These are phyloP conservation scores for Rhizopogon salebrosus DNA, from an alignment of 768 basidiomycete species.

Conservation along the genomic window DNA sequence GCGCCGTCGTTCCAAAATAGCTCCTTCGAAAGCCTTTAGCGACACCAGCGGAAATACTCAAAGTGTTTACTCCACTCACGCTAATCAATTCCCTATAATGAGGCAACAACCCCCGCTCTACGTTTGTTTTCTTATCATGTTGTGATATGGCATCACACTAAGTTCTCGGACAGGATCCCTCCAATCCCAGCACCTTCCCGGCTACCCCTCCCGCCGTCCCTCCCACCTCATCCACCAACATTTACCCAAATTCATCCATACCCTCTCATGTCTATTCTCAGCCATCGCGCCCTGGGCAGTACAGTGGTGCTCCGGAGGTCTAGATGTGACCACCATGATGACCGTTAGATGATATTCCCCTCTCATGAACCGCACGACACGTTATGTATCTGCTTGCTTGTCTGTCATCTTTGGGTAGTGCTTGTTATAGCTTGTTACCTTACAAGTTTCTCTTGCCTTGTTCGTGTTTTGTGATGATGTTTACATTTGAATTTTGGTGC, in stretches of 20 bases:
- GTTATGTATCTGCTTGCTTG: neutral
- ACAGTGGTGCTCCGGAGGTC: constrained; percentile 24
- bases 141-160: neutral
- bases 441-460: neutral
- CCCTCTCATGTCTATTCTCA: constrained; percentile 10
- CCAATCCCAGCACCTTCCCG: constrained; percentile 34
- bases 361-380: neutral
- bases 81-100: constrained; percentile 14
- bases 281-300: constrained; percentile 10
- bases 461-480: neutral
- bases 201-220: constrained; percentile 14
- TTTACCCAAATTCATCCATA: neutral
- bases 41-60: neutral
- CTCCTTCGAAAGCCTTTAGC: constrained; percentile 13
- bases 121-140: constrained; percentile 13
- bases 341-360: neutral
- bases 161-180: constrained; percentile 25
- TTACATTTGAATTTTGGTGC: neutral
- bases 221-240: constrained; percentile 4
- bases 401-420: neutral
- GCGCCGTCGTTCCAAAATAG: constrained; percentile 20
- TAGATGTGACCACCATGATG: constrained; percentile 2
- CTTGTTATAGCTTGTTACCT: neutral
- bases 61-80: constrained; percentile 4
- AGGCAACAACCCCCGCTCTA: constrained; percentile 21